Evolutionary conservation across 2,329 filamentous ascomycete genomes (phyloP), one percentile per base, ranked within the genome.

Genomic region (Monilinia fructigena): DNA sequence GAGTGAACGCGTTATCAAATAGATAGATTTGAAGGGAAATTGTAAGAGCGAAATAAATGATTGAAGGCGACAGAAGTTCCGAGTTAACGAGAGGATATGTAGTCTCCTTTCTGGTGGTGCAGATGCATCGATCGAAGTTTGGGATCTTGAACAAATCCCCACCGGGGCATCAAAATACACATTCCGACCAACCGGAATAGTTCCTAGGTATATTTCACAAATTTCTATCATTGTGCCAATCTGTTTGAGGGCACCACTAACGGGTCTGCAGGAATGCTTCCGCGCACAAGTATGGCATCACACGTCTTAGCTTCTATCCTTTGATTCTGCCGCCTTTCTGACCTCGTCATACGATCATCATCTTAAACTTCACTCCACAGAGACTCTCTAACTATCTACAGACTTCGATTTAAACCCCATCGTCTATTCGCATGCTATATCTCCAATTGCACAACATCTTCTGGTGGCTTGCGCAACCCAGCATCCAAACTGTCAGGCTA

Each of bases 381-480:
- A 86, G 58, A 83, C 82, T 0, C 82, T 89, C 23, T 75, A 79
- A 20, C 77, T 86, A 1, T 87, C 89, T 0, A 89, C 87, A 23
- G 85, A 85, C 5, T 93, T 93, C 72, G 81, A 87, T 68, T 82
- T 93, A 31, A 85, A 85, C 62, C 84, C 86, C 4, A 88, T 88
- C 42, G 82, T 92, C 58, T 92, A 92, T 77, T 88, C 89, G 0
- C 93, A 97, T 76, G 87, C 90, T 0, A 83, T 91, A 35, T 96
- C 93, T 0, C 84, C 88, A 53, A 80, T 93, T 67, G 85, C 92
- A 66, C 80, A 86, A 63, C 83, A 93, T 74, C 82, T 96, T 0
- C 84, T 97, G 4, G 90, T 97, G 12, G 93, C 94, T 12, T 95
- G 92, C 74, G 93, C 91, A 0, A 96, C 93, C 0, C 92, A 96